These are phyloP conservation scores for Jimgerdemannia flammicorona DNA, from an alignment of 192 early-diverging fungal species.

Conservation along the genomic window DNA sequence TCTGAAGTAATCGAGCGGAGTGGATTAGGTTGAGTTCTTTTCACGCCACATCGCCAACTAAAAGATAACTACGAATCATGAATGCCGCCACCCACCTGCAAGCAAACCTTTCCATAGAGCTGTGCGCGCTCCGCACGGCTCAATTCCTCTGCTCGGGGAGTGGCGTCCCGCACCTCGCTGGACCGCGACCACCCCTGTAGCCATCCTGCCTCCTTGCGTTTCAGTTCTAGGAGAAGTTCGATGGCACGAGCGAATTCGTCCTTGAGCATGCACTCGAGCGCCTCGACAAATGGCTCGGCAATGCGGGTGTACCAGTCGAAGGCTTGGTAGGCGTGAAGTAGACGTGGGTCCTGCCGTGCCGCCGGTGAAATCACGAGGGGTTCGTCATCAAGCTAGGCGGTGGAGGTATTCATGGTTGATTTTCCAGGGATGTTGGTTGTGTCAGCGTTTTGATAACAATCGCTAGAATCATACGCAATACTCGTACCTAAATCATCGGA, in stretches of 20 bases:
- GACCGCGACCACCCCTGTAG: constrained; percentile 7
- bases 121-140: background rate
- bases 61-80: background rate
- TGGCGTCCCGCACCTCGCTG: background rate
- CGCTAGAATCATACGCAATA: background rate
- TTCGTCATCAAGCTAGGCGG: background rate
- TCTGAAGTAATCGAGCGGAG: background rate
- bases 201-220: constrained; percentile 21
- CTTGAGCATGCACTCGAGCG: constrained; percentile 7
- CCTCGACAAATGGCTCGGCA: constrained; percentile 3
- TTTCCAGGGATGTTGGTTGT: no score
- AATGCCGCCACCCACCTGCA: constrained; percentile 10
- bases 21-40: background rate
- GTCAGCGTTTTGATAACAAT: no score
- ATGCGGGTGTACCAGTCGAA: constrained; percentile 1
- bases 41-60: background rate
- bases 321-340: constrained; percentile 3
- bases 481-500: no score
- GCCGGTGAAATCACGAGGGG: background rate
- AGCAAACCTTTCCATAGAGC: constrained; percentile 16
- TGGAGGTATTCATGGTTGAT: no score
- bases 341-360: background rate
- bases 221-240: constrained; percentile 8
- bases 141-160: constrained; percentile 1
- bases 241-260: constrained; percentile 9